These are phyloP conservation scores for Aureobasidium namibiae DNA, from an alignment of 2,329 filamentous ascomycete species.

Conservation along the genomic window DNA sequence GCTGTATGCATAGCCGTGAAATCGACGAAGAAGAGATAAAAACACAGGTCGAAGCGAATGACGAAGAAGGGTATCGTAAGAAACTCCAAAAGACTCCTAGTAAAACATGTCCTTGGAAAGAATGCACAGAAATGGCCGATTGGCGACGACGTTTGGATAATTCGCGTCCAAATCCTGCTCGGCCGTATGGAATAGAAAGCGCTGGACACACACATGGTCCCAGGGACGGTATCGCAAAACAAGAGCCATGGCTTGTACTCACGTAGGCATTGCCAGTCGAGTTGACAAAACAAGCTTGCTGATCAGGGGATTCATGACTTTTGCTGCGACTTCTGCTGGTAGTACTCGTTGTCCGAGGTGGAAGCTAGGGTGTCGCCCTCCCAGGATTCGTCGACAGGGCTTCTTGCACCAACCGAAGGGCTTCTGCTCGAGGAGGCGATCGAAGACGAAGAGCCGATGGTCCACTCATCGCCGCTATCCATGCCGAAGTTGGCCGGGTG, in stretches of 20 bases:
- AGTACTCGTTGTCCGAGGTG: conserved; percentile 33
- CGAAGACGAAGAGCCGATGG: conserved; percentile 72
- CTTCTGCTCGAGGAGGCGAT: conserved; percentile 59
- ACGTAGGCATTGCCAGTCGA: neutral
- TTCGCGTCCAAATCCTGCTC: neutral
- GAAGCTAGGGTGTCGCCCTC: conserved; percentile 48
- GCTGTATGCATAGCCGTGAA: conserved; percentile 1
- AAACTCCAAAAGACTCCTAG: neutral
- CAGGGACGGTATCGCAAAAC: neutral
- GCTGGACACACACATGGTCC: neutral
- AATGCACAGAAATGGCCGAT: neutral
- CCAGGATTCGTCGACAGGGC: conserved; percentile 50
- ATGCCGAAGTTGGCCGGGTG: conserved; percentile 35
- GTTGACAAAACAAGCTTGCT: neutral
- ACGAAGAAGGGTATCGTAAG: conserved; percentile 11
- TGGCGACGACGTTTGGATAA: neutral
- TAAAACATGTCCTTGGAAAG: neutral
- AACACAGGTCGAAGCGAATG: conserved; percentile 12
- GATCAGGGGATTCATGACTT: neutral
- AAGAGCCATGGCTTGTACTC: neutral
- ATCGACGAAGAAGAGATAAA: conserved; percentile 1
- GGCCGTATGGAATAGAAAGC: neutral
- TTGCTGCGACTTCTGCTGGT: neutral
- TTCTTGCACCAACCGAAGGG: conserved; percentile 40
- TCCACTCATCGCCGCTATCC: conserved; percentile 77